Conservation (phyloP, 768 basidiomycete genomes). For the Fomitopsis pulvina region DNA sequence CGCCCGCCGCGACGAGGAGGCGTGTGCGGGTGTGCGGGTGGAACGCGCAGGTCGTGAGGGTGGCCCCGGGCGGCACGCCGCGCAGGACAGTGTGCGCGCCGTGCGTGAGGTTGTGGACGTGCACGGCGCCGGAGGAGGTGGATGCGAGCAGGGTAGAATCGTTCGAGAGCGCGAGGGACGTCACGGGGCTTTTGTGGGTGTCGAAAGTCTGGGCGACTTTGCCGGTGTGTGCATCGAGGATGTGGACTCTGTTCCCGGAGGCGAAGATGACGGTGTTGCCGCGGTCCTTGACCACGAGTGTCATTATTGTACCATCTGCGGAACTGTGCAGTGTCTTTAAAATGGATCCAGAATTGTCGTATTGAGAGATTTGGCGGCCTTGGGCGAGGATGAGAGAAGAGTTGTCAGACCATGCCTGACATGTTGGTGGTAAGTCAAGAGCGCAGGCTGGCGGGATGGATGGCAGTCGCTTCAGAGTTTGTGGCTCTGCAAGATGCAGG, state of each 20-base stretch:
- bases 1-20: conserved; percentile 48
- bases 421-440: conserved; percentile 21
- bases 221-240: conserved; percentile 41
- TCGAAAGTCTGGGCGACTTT: conserved; percentile 43
- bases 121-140: conserved; percentile 42
- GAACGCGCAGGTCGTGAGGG: conserved; percentile 46
- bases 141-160: conserved; percentile 53
- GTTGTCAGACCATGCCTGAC: conserved; percentile 53
- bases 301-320: conserved; percentile 22
- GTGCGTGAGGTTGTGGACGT: conserved; percentile 54
- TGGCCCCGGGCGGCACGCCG: conserved; percentile 33
- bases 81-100: conserved; percentile 49
- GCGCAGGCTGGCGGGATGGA: conserved; percentile 8
- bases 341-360: conserved; percentile 39
- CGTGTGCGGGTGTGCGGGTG: conserved; percentile 57
- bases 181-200: conserved; percentile 44
- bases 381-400: conserved; percentile 48
- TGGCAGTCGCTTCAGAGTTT: conserved; percentile 36
- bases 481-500: conserved; percentile 42
- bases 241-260: conserved; percentile 36
- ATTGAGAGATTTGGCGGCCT: conserved; percentile 41
- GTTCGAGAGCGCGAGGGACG: conserved; percentile 50
- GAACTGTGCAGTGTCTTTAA: conserved; percentile 36
- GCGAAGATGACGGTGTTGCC: conserved; percentile 41
- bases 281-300: conserved; percentile 29